Percentiles rank a stretch among this genome's conserved stretches.
Evolutionary conservation across 2,329 filamentous ascomycete genomes (phyloP).

Genomic region (Coniochaeta ligniaria): DNA sequence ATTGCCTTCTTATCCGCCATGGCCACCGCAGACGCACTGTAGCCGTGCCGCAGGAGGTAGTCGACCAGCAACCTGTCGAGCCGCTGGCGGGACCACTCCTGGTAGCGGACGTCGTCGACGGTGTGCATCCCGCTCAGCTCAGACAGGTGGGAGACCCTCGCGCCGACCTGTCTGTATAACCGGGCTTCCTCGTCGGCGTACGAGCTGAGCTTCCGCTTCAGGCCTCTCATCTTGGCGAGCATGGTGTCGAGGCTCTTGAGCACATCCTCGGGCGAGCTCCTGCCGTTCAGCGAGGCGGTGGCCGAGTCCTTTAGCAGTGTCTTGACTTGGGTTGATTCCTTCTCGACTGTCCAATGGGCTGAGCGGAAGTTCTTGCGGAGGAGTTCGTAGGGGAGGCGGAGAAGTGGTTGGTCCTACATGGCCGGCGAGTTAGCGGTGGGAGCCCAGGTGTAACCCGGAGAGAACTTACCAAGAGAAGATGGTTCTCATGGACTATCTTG

Average conservation of each 20-base stretch:
- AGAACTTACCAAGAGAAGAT: slow-evolving; percentile 61
- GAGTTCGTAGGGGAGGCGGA: slow-evolving; percentile 88
- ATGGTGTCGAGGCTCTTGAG: slow-evolving; percentile 77
- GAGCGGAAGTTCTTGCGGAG: slow-evolving; percentile 91
- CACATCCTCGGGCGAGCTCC: slow-evolving; percentile 60
- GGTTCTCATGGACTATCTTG: slow-evolving; percentile 66
- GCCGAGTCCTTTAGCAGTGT: slow-evolving; percentile 56
- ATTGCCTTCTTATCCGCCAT: slow-evolving; percentile 72
- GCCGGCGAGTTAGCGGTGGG: slow-evolving; percentile 2
- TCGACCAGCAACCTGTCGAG: slow-evolving; percentile 86
- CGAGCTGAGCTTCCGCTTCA: slow-evolving; percentile 78
- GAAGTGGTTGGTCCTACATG: slow-evolving; percentile 79
- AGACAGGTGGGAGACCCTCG: slow-evolving; percentile 73
- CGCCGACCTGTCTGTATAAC: slow-evolving; percentile 67
- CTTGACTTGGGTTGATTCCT: slow-evolving; percentile 57
- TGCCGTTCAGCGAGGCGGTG: slow-evolving; percentile 58
- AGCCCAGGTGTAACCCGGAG: not conserved
- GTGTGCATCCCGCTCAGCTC: slow-evolving; percentile 73
- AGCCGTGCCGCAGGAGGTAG: slow-evolving; percentile 80
- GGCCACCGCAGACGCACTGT: slow-evolving; percentile 66
- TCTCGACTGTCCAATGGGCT: slow-evolving; percentile 69
- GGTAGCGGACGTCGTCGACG: slow-evolving; percentile 88
- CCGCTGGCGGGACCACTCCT: slow-evolving; percentile 76
- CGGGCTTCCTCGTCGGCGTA: slow-evolving; percentile 73
- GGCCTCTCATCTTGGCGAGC: slow-evolving; percentile 73